These are phyloP conservation scores for Taiwanofungus camphoratus DNA, from an alignment of 1,284 basidiomycete genomes.

Conservation along the genomic window DNA sequence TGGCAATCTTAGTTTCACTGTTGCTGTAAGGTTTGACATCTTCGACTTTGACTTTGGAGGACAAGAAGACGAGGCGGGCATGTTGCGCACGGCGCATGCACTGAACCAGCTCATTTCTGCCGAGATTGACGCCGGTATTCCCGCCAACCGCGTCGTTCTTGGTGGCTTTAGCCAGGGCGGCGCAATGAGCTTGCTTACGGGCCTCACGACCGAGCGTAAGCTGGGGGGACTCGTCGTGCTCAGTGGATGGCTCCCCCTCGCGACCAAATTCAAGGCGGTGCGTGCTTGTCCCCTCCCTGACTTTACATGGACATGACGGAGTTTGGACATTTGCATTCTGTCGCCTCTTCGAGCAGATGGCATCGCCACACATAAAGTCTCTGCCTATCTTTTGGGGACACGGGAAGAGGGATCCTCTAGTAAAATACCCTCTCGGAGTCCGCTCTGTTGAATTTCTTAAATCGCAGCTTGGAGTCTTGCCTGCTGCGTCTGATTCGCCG, in stretches of 20 bases:
- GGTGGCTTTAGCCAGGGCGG: constrained; percentile 90
- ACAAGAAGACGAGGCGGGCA: constrained; percentile 68
- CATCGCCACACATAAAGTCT: constrained; percentile 46
- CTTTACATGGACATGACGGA: too few relatives aligned
- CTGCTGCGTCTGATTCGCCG: constrained; percentile 20
- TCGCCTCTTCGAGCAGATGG: constrained; percentile 53
- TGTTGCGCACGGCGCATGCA: constrained; percentile 56
- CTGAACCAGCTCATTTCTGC: constrained; percentile 69
- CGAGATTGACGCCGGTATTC: constrained; percentile 71
- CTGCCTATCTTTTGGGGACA: constrained; percentile 89
- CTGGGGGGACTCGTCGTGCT: constrained; percentile 70
- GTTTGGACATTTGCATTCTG: too few relatives aligned
- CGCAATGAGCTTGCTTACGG: constrained; percentile 72
- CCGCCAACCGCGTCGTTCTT: constrained; percentile 63
- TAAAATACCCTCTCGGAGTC: constrained; percentile 45
- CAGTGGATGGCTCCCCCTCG: constrained; percentile 75
- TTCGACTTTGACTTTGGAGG: constrained; percentile 55
- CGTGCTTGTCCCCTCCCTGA: constrained; percentile 20
- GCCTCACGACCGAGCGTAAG: constrained; percentile 60
- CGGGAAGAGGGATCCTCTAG: constrained; percentile 73
- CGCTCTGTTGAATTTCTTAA: constrained; percentile 52
- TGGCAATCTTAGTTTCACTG: too few relatives aligned
- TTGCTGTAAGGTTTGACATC: constrained; percentile 86
- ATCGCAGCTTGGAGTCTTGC: constrained; percentile 40
- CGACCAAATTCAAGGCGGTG: constrained; percentile 58